Evolutionary conservation across 768 basidiomycete genomes (phyloP).

Genomic region (Phylloporus sp.): DNA sequence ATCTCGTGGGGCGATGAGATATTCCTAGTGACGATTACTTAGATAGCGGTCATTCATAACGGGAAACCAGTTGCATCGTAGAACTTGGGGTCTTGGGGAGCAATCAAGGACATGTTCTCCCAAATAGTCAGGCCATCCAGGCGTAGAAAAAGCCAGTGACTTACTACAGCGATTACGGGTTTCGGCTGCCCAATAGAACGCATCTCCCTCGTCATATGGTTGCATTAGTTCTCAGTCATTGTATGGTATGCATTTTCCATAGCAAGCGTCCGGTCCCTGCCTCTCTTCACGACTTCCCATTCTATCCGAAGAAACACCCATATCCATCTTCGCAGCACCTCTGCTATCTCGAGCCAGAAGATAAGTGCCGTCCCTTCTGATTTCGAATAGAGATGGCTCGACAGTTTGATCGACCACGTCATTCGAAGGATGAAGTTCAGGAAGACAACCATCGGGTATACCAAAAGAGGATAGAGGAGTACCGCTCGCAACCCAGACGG

Average conservation of each 20-base stretch:
- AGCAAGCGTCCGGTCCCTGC: conserved; percentile 13
- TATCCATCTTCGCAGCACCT: conserved; percentile 89
- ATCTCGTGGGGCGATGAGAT: no score
- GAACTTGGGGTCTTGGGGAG: not conserved
- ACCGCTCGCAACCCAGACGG: conserved; percentile 72
- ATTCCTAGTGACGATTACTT: no score
- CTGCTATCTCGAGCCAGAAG: conserved; percentile 88
- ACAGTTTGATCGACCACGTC: conserved; percentile 92
- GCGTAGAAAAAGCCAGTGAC: conserved; percentile 1
- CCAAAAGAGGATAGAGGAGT: conserved; percentile 73
- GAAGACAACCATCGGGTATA: conserved; percentile 80
- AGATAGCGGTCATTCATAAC: no score
- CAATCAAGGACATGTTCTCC: not conserved
- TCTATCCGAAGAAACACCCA: conserved; percentile 98
- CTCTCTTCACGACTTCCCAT: conserved; percentile 84
- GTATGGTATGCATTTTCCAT: conserved; percentile 2
- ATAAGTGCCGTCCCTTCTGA: conserved; percentile 79
- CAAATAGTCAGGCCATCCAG: conserved; percentile 1
- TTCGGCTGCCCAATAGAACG: conserved; percentile 15
- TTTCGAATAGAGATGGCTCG: conserved; percentile 75
- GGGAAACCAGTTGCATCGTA: no score
- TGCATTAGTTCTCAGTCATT: conserved; percentile 15
- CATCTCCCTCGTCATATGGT: conserved; percentile 10
- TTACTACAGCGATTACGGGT: conserved; percentile 9
- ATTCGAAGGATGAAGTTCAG: conserved; percentile 86